A percentile compares a stretch with the other conserved stretches of the same genome.
Evolutionary conservation across 2,329 filamentous ascomycete genomes (phyloP).

Genomic region (Lecanosticta acicola): DNA sequence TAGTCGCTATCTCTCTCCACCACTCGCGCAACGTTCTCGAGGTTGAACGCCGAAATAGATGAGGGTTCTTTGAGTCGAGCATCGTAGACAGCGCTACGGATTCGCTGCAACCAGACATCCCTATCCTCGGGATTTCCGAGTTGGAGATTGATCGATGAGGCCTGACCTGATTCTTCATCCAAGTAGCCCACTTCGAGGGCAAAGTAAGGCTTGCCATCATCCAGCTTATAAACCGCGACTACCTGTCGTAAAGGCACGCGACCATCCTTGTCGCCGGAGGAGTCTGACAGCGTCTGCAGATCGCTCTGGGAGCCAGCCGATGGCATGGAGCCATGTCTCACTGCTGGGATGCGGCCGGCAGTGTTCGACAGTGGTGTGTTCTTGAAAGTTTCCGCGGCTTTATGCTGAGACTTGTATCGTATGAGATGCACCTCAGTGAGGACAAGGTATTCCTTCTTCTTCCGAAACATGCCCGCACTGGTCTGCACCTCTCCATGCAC

Average conservation of each 20-base stretch:
- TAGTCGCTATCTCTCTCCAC: slow-evolving; percentile 64
- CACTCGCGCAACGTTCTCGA: slow-evolving; percentile 57
- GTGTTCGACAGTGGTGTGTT: slow-evolving; percentile 32
- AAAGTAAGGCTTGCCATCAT: slow-evolving; percentile 61
- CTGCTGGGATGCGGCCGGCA: slow-evolving; percentile 39
- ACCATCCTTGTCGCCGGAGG: slow-evolving; percentile 50
- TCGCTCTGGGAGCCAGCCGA: slow-evolving; percentile 60
- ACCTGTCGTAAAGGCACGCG: slow-evolving; percentile 60
- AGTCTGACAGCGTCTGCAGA: slow-evolving; percentile 49
- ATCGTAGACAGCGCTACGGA: slow-evolving; percentile 56
- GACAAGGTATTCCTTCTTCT: slow-evolving; percentile 67
- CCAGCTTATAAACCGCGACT: slow-evolving; percentile 60
- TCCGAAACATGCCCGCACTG: slow-evolving; percentile 63
- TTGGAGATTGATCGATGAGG: slow-evolving; percentile 59
- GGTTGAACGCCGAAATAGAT: slow-evolving; percentile 52
- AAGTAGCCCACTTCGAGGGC: slow-evolving; percentile 63
- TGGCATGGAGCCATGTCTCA: slow-evolving; percentile 51
- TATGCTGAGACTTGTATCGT: slow-evolving; percentile 62
- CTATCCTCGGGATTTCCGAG: slow-evolving; percentile 60
- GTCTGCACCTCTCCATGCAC: slow-evolving; percentile 67
- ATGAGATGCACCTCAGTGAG: slow-evolving; percentile 64
- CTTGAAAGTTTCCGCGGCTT: slow-evolving; percentile 60
- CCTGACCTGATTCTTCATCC: slow-evolving; percentile 58
- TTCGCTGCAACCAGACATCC: slow-evolving; percentile 58
- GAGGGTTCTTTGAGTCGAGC: slow-evolving; percentile 48